Evolutionary conservation across 2,329 filamentous ascomycete genomes (phyloP).

Genomic region (Keithomyces neogunnii): DNA sequence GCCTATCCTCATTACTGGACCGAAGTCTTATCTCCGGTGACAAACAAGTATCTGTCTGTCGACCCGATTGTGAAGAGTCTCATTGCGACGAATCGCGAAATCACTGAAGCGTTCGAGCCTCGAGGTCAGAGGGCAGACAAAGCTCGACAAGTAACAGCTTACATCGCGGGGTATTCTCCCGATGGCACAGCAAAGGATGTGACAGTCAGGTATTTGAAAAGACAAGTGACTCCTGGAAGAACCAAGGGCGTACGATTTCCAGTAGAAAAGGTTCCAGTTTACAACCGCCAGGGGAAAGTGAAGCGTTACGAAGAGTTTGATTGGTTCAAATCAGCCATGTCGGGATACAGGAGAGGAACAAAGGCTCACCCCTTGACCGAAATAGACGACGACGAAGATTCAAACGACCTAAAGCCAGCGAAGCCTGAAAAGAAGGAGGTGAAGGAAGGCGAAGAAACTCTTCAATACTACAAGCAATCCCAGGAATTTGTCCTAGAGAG

Average conservation of each 20-base stretch:
- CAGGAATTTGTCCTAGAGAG: conserved; percentile 77
- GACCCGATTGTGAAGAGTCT: conserved; percentile 64
- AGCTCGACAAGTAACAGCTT: conserved; percentile 81
- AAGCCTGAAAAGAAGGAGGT: conserved; percentile 65
- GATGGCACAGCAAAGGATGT: conserved; percentile 93
- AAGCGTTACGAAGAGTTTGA: conserved; percentile 70
- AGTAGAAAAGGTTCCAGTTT: conserved; percentile 70
- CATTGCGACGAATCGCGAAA: conserved; percentile 63
- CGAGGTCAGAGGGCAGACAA: conserved; percentile 77
- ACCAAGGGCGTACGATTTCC: conserved; percentile 80
- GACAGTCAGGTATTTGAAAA: conserved; percentile 81
- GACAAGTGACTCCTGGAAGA: conserved; percentile 74
- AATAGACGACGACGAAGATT: conserved; percentile 72
- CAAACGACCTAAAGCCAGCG: conserved; percentile 64
- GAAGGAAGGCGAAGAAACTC: conserved; percentile 68
- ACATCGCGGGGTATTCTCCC: conserved; percentile 71
- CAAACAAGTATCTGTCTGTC: conserved; percentile 69
- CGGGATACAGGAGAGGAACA: conserved; percentile 52
- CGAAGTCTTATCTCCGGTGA: conserved; percentile 76
- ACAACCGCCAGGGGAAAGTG: conserved; percentile 69
- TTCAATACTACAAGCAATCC: conserved; percentile 83
- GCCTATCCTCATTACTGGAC: conserved; percentile 89
- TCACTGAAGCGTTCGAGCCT: conserved; percentile 70
- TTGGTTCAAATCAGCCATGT: conserved; percentile 81
- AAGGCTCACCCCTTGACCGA: conserved; percentile 50